Evolutionary conservation across 176 grass and related monocot species (phyloP).

Genomic region (Oryza longistaminata): DNA sequence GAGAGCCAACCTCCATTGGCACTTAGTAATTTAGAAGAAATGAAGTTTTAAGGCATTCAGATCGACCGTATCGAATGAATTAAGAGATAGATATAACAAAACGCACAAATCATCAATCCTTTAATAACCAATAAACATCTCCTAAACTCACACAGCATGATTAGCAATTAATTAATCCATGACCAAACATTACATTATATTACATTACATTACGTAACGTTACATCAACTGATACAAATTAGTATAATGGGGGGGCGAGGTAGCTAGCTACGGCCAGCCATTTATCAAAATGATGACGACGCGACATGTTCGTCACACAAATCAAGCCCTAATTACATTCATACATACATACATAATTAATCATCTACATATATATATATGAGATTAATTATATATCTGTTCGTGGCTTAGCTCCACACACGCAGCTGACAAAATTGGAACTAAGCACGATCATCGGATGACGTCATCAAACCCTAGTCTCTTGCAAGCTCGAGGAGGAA

Average conservation of each 20-base stretch:
- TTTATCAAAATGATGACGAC: neutral
- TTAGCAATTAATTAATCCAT: neutral
- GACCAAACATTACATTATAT: neutral
- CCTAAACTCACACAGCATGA: neutral
- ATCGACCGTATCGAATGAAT: too few species aligned
- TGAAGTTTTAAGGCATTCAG: too few species aligned
- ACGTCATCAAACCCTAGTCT: slow-evolving; percentile 12
- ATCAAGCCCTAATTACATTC: neutral
- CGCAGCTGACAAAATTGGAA: slow-evolving; percentile 44
- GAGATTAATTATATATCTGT: neutral
- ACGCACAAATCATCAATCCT: too few species aligned
- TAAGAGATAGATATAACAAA: too few species aligned
- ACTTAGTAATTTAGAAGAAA: too few species aligned
- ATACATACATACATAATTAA: neutral
- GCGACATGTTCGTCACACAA: neutral
- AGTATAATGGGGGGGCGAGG: neutral
- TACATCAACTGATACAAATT: neutral
- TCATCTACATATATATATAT: neutral
- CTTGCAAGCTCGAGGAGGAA: neutral
- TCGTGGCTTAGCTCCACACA: slow-evolving; percentile 21
- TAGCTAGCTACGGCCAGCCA: neutral
- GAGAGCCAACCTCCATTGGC: too few species aligned
- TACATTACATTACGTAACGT: too few species aligned
- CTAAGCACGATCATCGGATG: neutral
- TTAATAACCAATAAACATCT: neutral